Base-by-base conservation (phyloP, 225 moss, liverwort and hornwort genomes). In the Antitrichia curtipendula region DNA sequence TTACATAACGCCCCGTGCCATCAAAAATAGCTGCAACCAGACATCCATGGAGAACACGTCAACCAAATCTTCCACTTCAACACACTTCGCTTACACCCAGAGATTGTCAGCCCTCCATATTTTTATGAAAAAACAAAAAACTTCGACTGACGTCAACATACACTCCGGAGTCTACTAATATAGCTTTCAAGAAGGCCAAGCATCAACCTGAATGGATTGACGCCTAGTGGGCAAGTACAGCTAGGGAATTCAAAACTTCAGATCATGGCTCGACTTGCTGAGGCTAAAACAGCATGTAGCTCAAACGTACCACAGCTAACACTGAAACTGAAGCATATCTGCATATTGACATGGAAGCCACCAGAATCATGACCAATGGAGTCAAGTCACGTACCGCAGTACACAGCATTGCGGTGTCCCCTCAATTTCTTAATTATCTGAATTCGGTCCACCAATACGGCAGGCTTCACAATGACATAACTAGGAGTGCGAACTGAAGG, bases 321-420 rank as follows among this genome's bases (percentile, higher is more conserved):
- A 84, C 75, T 88, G 38, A 88, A 79, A 88, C 78, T 80, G 32
- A 89, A 86, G 75, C 58, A 82, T 62, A 82, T 74, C 60, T 74
- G 66, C 81, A 72, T 77, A 81, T 38, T 85, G 84, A 73, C 54
- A 82, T 61, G 53, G 78, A 88, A 79, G 62, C 49, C 56, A 88
- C 80, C 53, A 63, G 75, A 90, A 83, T 89, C 63, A 88, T 16
- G 88, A 70, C 76, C 69, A 75, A 83, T 32, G 69, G 72, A 82
- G 60, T 62, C 40, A 65, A 83, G 59, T 77, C 36, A 91, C 97
- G 61, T 99, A 99, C 98, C 97, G 88, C 99, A 99, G 90, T 99
- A 99, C 43, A 99, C 99, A 75, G 99, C 99, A 92, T 97, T 96
- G 70, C 97, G 97, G 86, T 99, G 99, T 62, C 99, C 99, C 83